phyloP scores from a whole-genome alignment of 108 stramenopile genomes.

The Stephanodiscus triporus region DNA sequence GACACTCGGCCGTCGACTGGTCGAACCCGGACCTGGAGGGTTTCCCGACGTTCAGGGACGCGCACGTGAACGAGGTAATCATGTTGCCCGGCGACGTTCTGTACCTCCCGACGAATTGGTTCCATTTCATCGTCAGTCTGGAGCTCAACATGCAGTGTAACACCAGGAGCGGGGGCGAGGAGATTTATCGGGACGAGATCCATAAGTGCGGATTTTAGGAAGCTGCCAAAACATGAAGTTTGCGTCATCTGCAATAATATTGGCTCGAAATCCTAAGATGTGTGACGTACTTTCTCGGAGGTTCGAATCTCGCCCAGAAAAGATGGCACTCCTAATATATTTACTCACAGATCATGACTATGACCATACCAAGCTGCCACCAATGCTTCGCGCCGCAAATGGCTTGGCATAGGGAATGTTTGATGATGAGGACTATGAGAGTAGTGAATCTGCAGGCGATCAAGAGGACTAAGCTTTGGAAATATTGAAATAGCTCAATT shows the following conservation, averaged over 20 bases:
- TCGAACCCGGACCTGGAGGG: slow-evolving; percentile 76
- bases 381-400: neutral
- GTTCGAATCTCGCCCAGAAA: no score
- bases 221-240: no score
- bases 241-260: neutral
- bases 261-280: neutral
- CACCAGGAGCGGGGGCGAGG: slow-evolving; percentile 81
- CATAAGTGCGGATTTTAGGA: slow-evolving; percentile 55
- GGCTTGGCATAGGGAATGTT: neutral
- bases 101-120: slow-evolving; percentile 96
- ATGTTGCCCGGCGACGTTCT: slow-evolving; percentile 94
- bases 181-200: slow-evolving; percentile 47
- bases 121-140: slow-evolving; percentile 95
- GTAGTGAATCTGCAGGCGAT: neutral
- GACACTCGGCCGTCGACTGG: slow-evolving; percentile 92
- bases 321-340: neutral
- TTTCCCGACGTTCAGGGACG: slow-evolving; percentile 72
- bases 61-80: slow-evolving; percentile 88
- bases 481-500: no score
- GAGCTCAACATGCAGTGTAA: slow-evolving; percentile 97
- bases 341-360: neutral
- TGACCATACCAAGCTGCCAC: neutral
- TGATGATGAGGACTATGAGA: neutral
- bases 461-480: neutral
- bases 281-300: neutral